Percentiles rank a stretch among this genome's conserved stretches.
These are phyloP conservation scores for Aegle marmelos DNA, from an alignment of 345 rosid species.

Conservation along the genomic window DNA sequence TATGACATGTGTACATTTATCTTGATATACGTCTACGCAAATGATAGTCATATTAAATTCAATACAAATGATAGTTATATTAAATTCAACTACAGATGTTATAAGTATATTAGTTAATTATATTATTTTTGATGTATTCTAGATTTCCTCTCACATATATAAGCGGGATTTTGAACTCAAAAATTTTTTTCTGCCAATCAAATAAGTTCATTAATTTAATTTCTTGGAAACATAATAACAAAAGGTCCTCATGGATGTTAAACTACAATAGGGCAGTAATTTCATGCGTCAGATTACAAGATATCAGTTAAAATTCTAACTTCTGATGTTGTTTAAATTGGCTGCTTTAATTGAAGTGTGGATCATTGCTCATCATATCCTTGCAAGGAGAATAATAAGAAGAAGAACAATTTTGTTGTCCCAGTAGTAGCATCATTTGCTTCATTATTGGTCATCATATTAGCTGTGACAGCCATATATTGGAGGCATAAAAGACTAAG, in stretches of 20 bases:
- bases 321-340: not conserved
- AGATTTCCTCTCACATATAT: too few relatives aligned
- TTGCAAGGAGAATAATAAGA: slow-evolving; percentile 11
- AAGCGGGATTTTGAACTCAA: too few relatives aligned
- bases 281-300: not conserved
- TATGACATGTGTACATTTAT: fast-evolving
- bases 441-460: not conserved
- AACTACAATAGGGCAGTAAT: not conserved
- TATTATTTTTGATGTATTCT: fast-evolving
- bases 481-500: slow-evolving; percentile 5
- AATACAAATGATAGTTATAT: too few relatives aligned
- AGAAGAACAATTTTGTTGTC: slow-evolving; percentile 6
- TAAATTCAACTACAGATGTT: too few relatives aligned
- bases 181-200: too few relatives aligned
- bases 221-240: too few relatives aligned
- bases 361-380: slow-evolving; percentile 23
- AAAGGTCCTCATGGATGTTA: not conserved
- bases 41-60: too few relatives aligned
- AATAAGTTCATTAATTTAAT: too few relatives aligned
- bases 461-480: slow-evolving; percentile 3
- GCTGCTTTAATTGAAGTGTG: slow-evolving; percentile 6
- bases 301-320: not conserved
- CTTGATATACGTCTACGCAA: too few relatives aligned
- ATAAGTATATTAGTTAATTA: too few relatives aligned
- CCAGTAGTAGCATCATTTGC: slow-evolving; percentile 15